Evolutionary conservation across 2,329 filamentous ascomycete genomes (phyloP), one percentile per base, ranked within the genome.

Genomic region (Trichophyton mentagrophytes): DNA sequence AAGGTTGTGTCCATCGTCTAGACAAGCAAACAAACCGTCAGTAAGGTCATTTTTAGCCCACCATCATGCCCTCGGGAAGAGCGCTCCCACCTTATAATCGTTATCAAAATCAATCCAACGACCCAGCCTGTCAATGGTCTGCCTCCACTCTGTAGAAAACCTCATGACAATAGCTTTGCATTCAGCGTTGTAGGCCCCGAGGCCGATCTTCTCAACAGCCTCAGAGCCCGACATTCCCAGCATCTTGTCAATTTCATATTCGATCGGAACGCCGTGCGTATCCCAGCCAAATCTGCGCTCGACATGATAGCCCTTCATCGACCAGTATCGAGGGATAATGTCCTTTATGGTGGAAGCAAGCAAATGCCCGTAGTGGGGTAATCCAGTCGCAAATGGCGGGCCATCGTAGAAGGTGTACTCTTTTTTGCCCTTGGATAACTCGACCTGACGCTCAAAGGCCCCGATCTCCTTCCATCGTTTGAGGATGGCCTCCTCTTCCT

Each of bases 31-130:
- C 5, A 25, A 30, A 30, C 27, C 6, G 51, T 55, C 17, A 55
- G 51, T 27, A 55, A 33, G 15, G 8, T 7, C 47, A 64, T 57
- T 22, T 22, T 11, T 51, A 44, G 40, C n/a, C 27, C 11, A 9
- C 20, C 30, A 46, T 17, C 36, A 9, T 15, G 5, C 13, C 25
- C 42, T 15, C 13, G 22, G 8, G 33, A 38, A 38, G 47, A 57
- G 27, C 13, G 25, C 22, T 33, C 20, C 22, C 69, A 85, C 85
- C 84, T 96, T 96, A 79, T 95, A 96, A 73, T 96, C 90, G 68
- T 95, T 93, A 74, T 97, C 92, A 68, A 97, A 96, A 75, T 96
- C 92, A 68, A 96, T 93, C 92, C 92, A 97, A 61, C 92, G 86
- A 61, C 92, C 92, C 46, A 97, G 77, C 64, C 92, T 81, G 70